These are phyloP conservation scores for Leccinum angustisporum DNA, from an alignment of 1,284 basidiomycete species.

Conservation along the genomic window DNA sequence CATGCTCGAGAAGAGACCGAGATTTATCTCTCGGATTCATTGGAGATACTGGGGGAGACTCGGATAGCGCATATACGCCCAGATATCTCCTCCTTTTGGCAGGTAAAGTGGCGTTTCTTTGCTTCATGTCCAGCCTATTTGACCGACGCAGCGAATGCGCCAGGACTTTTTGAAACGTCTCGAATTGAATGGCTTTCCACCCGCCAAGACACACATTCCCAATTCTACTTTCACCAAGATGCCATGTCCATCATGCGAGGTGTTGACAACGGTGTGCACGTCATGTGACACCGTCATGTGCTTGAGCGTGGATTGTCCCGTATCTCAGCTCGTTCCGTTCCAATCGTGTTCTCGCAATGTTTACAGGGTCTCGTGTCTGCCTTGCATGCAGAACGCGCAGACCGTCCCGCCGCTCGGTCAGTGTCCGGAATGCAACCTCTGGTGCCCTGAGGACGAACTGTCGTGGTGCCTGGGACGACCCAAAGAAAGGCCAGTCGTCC, in stretches of 20 bases:
- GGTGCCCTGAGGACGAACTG: conserved; percentile 24
- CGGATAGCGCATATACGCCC: background rate
- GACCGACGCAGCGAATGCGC: background rate
- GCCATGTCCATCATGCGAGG: background rate
- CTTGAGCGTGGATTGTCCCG: conserved; percentile 17
- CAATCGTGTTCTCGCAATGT: background rate
- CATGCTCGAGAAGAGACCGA: conserved; percentile 18
- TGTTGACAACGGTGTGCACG: conserved; percentile 8
- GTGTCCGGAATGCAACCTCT: conserved; percentile 23
- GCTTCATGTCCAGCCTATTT: background rate
- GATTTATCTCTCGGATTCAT: conserved; percentile 6
- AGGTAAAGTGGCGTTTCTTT: background rate
- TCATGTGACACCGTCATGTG: conserved; percentile 19
- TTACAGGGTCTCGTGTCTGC: conserved; percentile 10
- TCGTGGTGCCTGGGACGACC: conserved; percentile 9
- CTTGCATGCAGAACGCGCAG: conserved; percentile 14
- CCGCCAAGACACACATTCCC: too few relatives aligned
- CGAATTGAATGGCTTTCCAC: conserved; percentile 2
- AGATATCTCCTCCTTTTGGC: background rate
- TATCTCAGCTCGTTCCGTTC: conserved; percentile 9
- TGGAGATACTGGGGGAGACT: background rate
- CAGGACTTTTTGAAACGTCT: conserved; percentile 13
- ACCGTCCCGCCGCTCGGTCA: conserved; percentile 19
- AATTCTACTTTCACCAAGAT: conserved; percentile 4
- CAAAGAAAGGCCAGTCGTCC: background rate